Evolutionary conservation across 306 rosid species (phyloP).

Genomic region (Bauhinia variegata): DNA sequence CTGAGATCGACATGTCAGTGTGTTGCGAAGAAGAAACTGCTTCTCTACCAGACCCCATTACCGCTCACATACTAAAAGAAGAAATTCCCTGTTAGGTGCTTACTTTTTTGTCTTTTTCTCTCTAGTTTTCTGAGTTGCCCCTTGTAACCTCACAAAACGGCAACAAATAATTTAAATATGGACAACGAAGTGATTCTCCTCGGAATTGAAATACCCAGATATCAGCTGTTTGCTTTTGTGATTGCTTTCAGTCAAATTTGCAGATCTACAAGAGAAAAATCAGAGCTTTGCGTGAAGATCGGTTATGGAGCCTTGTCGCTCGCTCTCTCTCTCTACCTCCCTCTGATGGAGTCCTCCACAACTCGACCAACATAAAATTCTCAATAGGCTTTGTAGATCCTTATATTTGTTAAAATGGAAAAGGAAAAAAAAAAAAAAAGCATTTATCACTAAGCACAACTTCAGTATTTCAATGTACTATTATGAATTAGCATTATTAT

Average conservation of each 20-base stretch:
- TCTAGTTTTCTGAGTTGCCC: slow-evolving; percentile 5
- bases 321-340: no score
- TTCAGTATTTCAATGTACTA: no score
- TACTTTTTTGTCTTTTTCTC: slow-evolving; percentile 8
- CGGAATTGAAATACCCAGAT: background rate
- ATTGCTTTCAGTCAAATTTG: background rate
- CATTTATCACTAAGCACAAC: no score
- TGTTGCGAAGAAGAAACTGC: slow-evolving; percentile 41
- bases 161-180: slow-evolving; percentile 10
- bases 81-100: background rate
- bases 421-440: no score
- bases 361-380: no score
- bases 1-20: slow-evolving; percentile 42
- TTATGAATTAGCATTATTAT: no score
- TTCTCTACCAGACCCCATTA: slow-evolving; percentile 41
- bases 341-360: no score
- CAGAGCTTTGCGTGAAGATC: slow-evolving; percentile 40
- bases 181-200: background rate
- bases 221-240: background rate
- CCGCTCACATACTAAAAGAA: slow-evolving; percentile 35
- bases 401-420: no score
- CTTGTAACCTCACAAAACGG: slow-evolving; percentile 19
- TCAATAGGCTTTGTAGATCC: no score
- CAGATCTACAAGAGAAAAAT: slow-evolving; percentile 39
- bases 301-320: slow-evolving; percentile 30